phyloP scores from a whole-genome alignment of 73 alveolate genomes.

The Paramecium pentaurelia region DNA sequence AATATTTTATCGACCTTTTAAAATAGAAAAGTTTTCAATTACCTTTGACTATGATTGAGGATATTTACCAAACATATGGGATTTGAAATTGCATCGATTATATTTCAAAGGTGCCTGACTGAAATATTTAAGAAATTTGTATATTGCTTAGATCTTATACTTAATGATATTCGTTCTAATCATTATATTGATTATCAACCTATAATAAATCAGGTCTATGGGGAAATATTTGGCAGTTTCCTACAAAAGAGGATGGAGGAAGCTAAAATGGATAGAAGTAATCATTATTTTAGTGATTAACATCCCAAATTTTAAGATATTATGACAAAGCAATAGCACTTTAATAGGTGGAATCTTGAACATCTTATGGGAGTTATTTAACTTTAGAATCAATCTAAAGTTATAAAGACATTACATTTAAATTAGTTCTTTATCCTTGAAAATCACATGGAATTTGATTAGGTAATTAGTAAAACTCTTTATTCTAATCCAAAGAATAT shows the following conservation, averaged over 20 bases:
- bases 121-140: not conserved
- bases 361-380: not conserved
- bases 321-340: not conserved
- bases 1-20: not conserved
- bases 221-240: not conserved
- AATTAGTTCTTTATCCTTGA: not conserved
- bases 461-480: not conserved
- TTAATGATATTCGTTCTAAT: not conserved
- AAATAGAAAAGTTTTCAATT: not conserved
- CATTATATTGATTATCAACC: not conserved
- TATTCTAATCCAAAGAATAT: not conserved
- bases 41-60: not conserved
- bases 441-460: not conserved
- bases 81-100: not conserved
- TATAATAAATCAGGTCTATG: not conserved
- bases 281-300: not conserved
- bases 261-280: not conserved
- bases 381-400: not conserved
- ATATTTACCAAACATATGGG: conserved; percentile 26
- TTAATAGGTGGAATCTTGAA: not conserved
- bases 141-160: not conserved
- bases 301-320: not conserved
- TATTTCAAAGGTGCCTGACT: not conserved
- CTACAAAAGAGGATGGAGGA: not conserved
- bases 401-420: not conserved